Evolutionary conservation across 805 yeast species (phyloP), one percentile per base, ranked within the genome.

Genomic region (Ogataea ramenticola): DNA sequence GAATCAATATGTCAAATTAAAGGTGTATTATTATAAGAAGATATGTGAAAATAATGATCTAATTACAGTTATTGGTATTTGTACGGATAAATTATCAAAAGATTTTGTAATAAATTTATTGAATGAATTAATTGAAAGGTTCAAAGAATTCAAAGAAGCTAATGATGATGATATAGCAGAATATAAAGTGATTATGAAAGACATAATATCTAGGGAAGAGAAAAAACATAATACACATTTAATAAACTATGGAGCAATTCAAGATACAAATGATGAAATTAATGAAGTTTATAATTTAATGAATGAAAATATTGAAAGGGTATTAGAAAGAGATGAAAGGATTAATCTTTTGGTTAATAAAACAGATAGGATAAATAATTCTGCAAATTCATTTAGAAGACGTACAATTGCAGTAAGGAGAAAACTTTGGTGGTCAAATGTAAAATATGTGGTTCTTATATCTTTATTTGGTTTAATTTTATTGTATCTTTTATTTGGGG

Each of bases 291-390:
- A 82, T 50, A 74, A 74, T 42, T 61, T 84, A 48, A 82, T 84
- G 89, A 73, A 79, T 46, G 85, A 81, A 47, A 85, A 84, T 54
- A 79, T 84, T 43, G 87, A 80, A 53, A 72, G 78, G 56, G 72
- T 88, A 22, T 66, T 87, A 52, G 79, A 78, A 51, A 74, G 96
- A 42, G 95, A 95, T 19, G 96, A 87, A 54, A 74, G 85, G 42
- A 77, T 87, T 46, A 75, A 78, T 50, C 62, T 75, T 34, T 68
- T 87, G 49, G 91, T 87, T 27, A 86, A 82, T 60, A 87, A 87
- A 60, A 88, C 96, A 1, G 82, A 84, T 48, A 71, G 79, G 43
- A 71, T 87, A 60, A 85, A 80, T 50, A 71, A 75, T 34, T 76
- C 78, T 31, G 77, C 93, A 9, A 74, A 70, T 63, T 73, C 82